Conservation (phyloP, 129 eudicot species). For the Deinandra increscens region DNA sequence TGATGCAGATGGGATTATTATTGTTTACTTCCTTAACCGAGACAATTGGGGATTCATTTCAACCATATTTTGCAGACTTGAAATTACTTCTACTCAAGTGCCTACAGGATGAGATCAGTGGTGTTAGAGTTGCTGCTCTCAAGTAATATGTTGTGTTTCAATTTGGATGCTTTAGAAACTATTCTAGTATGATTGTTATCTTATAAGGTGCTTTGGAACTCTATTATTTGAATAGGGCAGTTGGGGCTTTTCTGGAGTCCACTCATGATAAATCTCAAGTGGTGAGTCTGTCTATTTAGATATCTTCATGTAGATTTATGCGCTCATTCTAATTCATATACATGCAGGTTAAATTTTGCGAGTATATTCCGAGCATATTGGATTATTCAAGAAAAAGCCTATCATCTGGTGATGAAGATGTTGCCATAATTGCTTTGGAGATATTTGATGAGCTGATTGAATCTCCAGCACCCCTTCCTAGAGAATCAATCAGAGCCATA, state of each 20-base stretch:
- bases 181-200: neutral
- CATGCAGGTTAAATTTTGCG: constrained; percentile 72
- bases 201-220: constrained; percentile 18
- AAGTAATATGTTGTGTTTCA: constrained; percentile 48
- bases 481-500: constrained; percentile 83
- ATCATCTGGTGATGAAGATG: constrained; percentile 82
- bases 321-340: constrained; percentile 8
- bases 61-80: constrained; percentile 71
- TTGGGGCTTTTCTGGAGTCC: constrained; percentile 90
- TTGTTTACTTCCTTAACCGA: constrained; percentile 87
- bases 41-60: constrained; percentile 80
- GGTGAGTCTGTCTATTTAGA: constrained; percentile 47
- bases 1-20: constrained; percentile 77
- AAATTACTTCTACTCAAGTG: constrained; percentile 74
- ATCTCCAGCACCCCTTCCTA: constrained; percentile 91
- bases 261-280: constrained; percentile 79
- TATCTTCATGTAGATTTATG: neutral
- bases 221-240: constrained; percentile 58
- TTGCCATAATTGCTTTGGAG: constrained; percentile 84
- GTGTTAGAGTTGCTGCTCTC: constrained; percentile 86
- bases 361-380: constrained; percentile 81
- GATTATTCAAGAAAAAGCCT: constrained; percentile 76
- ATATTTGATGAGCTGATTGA: constrained; percentile 95
- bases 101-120: constrained; percentile 79
- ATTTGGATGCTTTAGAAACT: neutral